phyloP scores from a whole-genome alignment of 768 basidiomycete species.

The Boletus barrowsii region DNA sequence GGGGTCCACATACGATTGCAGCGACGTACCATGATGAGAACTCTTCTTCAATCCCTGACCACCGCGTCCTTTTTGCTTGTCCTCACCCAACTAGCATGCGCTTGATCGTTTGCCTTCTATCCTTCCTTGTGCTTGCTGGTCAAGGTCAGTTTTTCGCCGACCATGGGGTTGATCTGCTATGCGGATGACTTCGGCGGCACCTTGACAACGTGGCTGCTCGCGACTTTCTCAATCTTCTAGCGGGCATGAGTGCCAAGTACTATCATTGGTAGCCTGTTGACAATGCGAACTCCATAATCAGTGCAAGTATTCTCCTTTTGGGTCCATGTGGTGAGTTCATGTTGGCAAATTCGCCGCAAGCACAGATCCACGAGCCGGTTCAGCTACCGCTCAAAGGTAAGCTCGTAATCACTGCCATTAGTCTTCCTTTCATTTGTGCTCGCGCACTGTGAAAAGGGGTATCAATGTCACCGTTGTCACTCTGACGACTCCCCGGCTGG shows the following conservation, averaged over 20 bases:
- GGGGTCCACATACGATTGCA: too few species aligned
- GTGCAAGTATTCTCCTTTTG: constrained; percentile 13
- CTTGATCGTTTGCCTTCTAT: constrained; percentile 25
- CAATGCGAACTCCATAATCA: constrained; percentile 28
- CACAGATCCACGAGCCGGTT: constrained; percentile 56
- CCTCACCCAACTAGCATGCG: constrained; percentile 32
- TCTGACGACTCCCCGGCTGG: constrained; percentile 53
- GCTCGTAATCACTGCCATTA: constrained; percentile 12
- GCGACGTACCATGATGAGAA: too few species aligned
- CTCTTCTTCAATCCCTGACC: constrained; percentile 12
- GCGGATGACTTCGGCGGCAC: constrained; percentile 45
- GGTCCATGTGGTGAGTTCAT: neutral
- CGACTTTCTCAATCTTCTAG: constrained; percentile 42
- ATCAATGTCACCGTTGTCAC: constrained; percentile 41
- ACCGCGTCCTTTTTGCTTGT: constrained; percentile 13
- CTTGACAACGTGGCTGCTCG: constrained; percentile 37
- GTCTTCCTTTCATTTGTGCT: constrained; percentile 1
- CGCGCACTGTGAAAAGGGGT: constrained; percentile 34
- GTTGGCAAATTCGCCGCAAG: constrained; percentile 47
- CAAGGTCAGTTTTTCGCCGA: constrained; percentile 44
- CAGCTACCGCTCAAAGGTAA: constrained; percentile 53
- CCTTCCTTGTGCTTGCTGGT: constrained; percentile 48
- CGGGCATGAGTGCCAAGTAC: constrained; percentile 23
- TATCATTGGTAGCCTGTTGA: too few species aligned
- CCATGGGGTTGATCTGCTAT: neutral